phyloP scores from a whole-genome alignment of 257 asterid genomes.

The Mentha longifolia region DNA sequence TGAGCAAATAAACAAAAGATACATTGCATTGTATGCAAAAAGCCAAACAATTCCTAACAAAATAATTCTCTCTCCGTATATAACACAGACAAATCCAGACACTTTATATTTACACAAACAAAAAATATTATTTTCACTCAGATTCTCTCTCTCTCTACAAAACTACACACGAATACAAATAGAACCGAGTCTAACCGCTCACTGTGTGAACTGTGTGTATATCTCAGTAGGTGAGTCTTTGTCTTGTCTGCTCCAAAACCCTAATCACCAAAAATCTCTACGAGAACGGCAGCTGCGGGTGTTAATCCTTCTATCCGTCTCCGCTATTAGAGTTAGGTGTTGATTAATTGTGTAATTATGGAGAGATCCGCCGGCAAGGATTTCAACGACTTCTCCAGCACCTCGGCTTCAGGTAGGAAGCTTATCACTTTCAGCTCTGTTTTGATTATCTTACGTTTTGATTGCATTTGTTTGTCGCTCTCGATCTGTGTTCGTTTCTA shows the following conservation, averaged over 20 bases:
- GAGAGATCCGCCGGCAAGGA: slow-evolving; percentile 49
- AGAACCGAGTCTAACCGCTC: slow-evolving; percentile 34
- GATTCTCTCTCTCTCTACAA: slow-evolving; percentile 13
- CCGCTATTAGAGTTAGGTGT: slow-evolving; percentile 14
- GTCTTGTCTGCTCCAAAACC: slow-evolving; percentile 47
- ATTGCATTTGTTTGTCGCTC: slow-evolving; percentile 8
- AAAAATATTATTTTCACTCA: slow-evolving; percentile 1
- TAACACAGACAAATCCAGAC: not conserved
- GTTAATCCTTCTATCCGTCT: slow-evolving; percentile 14
- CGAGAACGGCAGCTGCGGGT: slow-evolving; percentile 6
- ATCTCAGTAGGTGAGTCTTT: slow-evolving; percentile 35
- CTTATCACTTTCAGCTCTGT: slow-evolving; percentile 28
- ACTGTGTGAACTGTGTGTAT: slow-evolving; percentile 32
- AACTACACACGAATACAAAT: slow-evolving; percentile 28
- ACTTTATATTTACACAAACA: not conserved
- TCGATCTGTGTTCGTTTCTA: slow-evolving; percentile 17
- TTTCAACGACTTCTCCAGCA: slow-evolving; percentile 45
- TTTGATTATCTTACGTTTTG: not conserved
- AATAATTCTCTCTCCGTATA: not conserved
- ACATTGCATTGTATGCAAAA: not conserved
- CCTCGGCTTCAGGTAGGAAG: slow-evolving; percentile 54
- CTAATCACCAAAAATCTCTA: slow-evolving; percentile 28
- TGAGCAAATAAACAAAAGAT: not conserved
- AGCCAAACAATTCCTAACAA: slow-evolving; percentile 31
- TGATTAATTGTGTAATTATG: slow-evolving; percentile 37